phyloP scores from a whole-genome alignment of 495 filamentous ascomycete genomes.

The Lophium mytilinum region DNA sequence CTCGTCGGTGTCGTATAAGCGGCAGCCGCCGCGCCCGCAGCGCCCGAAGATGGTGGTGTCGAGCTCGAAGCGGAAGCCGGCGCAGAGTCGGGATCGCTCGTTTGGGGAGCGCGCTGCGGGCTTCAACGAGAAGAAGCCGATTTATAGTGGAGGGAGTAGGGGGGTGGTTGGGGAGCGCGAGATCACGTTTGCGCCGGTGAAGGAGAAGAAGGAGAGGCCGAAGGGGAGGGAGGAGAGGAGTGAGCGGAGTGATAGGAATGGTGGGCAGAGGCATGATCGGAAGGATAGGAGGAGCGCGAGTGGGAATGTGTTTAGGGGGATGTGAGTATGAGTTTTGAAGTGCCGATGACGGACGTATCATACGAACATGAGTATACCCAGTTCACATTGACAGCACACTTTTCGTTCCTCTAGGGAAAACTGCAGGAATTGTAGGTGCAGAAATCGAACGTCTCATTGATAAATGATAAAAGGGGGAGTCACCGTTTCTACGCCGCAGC shows the following conservation, averaged over 20 bases:
- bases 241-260: constrained; percentile 20
- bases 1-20: constrained; percentile 55
- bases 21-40: constrained; percentile 41
- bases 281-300: constrained; percentile 61
- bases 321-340: constrained; percentile 31
- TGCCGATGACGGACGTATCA: too few relatives aligned
- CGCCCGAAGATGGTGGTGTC: constrained; percentile 51
- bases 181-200: constrained; percentile 70
- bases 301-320: constrained; percentile 58
- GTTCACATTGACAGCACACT: too few relatives aligned
- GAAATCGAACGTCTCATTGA: too few relatives aligned
- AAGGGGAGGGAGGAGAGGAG: constrained; percentile 16
- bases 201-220: constrained; percentile 42
- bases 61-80: constrained; percentile 38
- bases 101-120: constrained; percentile 62
- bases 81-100: constrained; percentile 46
- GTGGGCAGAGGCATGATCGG: constrained; percentile 27
- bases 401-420: too few relatives aligned
- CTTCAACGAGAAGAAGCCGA: constrained; percentile 36
- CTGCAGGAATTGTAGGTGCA: too few relatives aligned
- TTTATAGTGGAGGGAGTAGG: constrained; percentile 27
- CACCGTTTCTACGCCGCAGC: too few relatives aligned
- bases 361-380: too few relatives aligned
- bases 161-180: constrained; percentile 75
- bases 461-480: too few relatives aligned